Percentiles rank a stretch among this genome's conserved stretches.
Conservation (phyloP, 345 rosid genomes). For the Excoecaria agallocha region DNA sequence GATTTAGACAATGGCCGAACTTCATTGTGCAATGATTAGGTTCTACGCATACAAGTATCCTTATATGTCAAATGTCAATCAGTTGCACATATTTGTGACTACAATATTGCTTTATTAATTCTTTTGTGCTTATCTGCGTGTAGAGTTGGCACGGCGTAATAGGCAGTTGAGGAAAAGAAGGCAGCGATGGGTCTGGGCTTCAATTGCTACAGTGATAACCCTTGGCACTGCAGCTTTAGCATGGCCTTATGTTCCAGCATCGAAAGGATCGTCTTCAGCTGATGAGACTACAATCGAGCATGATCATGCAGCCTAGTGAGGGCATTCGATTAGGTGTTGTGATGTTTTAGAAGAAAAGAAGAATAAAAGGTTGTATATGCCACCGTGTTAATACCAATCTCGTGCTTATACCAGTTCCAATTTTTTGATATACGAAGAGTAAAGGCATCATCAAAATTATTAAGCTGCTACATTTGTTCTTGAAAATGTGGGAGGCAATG, state of each 20-base stretch:
- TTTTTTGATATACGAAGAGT: conserved; percentile 22
- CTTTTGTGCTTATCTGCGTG: conserved; percentile 11
- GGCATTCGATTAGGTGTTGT: background rate
- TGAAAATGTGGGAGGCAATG: conserved; percentile 15
- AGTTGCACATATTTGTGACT: no score
- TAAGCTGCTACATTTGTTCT: background rate
- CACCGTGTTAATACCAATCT: conserved; percentile 34
- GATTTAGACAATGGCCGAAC: background rate
- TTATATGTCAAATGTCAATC: no score
- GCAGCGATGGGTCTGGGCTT: conserved; percentile 76
- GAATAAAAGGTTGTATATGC: conserved; percentile 24
- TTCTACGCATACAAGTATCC: background rate
- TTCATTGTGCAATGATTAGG: background rate
- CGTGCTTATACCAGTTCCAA: conserved; percentile 17
- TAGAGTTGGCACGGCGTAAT: conserved; percentile 56
- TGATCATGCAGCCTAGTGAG: conserved; percentile 27
- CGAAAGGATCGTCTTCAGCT: conserved; percentile 38
- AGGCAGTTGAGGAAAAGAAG: conserved; percentile 54
- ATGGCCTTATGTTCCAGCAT: conserved; percentile 61
- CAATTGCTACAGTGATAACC: conserved; percentile 58
- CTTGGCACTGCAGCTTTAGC: conserved; percentile 71
- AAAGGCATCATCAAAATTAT: conserved; percentile 19
- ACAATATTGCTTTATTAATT: background rate
- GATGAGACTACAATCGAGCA: conserved; percentile 26
- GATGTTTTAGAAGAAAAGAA: conserved; percentile 3